Evolutionary conservation across 345 rosid genomes (phyloP), one percentile per base, ranked within the genome.

Genomic region (Lepidium africanum): DNA sequence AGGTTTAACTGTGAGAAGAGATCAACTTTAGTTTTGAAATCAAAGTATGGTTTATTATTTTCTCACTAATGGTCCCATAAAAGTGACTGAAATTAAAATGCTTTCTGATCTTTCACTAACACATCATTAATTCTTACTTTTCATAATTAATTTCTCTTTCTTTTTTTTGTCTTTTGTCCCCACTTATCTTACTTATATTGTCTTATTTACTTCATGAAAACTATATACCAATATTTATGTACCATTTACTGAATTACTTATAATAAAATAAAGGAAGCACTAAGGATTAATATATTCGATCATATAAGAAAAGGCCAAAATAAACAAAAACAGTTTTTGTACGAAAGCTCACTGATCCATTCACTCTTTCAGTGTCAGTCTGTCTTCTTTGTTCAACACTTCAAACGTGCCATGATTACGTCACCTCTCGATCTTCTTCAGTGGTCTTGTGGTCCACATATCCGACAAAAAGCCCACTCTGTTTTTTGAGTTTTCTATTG

Each of bases 341-440:
- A 39, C 33, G 10, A 58, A 27, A 41, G 33, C 62, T 47, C 63
- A 58, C 35, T 39, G 47, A 21, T 35, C 35, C 35, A 39, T 58
- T 21, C 17, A 58, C 35, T 19, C 46, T 39, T 7, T 39, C 45
- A 37, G 19, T 38, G 35, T 39, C 47, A 58, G 33, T 40, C 12
- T 57, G 27, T 57, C 32, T 43, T 39, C 35, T 58, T 13, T 58
- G 48, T 58, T 58, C 13, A 13, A 39, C 7, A 39, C 48, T 58
- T 40, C 63, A 58, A 23, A 39, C 48, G 35, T 58, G 48, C 19
- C 63, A 58, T 23, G 36, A 58, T 58, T 33, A 58, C 63, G 46
- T 21, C 63, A 58, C 23, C 36, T 40, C 36, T 58, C 63, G 63
- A 58, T 58, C 48, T 39, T 58, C 63, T 40, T 58, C 16, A 25